A percentile compares a stretch with the other conserved stretches of the same genome.
These are phyloP conservation scores for Cutaneotrichosporon spelunceum DNA, from an alignment of 1,284 basidiomycete genomes.

Conservation along the genomic window DNA sequence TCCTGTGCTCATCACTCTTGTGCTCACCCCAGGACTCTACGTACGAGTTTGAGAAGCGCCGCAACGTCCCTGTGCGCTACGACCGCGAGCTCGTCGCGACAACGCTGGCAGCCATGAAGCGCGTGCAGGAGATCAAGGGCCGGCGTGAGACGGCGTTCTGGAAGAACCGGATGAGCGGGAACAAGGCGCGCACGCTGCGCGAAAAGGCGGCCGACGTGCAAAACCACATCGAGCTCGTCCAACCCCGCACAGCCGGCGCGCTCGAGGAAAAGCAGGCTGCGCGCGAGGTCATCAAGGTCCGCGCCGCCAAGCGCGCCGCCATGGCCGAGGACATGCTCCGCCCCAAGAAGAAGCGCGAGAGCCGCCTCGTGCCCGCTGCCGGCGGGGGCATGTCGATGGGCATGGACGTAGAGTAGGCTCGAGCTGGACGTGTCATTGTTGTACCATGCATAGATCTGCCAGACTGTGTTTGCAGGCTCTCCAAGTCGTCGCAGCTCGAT, in stretches of 20 bases:
- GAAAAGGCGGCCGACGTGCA: conserved; percentile 58
- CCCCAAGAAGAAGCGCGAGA: conserved; percentile 58
- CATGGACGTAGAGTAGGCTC: conserved; percentile 35
- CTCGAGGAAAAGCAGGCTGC: conserved; percentile 48
- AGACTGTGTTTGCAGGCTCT: no score
- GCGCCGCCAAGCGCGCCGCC: conserved; percentile 59
- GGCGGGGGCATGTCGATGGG: conserved; percentile 54
- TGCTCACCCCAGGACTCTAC: conserved; percentile 74
- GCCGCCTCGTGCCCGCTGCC: conserved; percentile 61
- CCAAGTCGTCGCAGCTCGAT: no score
- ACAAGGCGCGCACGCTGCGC: conserved; percentile 44
- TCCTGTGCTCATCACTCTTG: no score
- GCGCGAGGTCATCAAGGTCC: conserved; percentile 74
- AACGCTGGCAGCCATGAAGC: conserved; percentile 96
- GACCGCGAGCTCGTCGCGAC: conserved; percentile 89
- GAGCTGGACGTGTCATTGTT: conserved; percentile 11
- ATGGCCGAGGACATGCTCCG: conserved; percentile 36
- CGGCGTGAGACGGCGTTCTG: conserved; percentile 95
- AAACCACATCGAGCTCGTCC: conserved; percentile 62
- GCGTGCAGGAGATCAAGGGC: conserved; percentile 87
- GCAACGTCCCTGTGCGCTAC: conserved; percentile 97
- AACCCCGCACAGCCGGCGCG: conserved; percentile 58
- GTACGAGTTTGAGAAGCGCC: conserved; percentile 98
- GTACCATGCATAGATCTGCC: conserved; percentile 11
- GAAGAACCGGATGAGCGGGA: conserved; percentile 86